These are phyloP conservation scores for Aspergillus aculeatus DNA, from an alignment of 2,329 filamentous ascomycete species.

Conservation along the genomic window DNA sequence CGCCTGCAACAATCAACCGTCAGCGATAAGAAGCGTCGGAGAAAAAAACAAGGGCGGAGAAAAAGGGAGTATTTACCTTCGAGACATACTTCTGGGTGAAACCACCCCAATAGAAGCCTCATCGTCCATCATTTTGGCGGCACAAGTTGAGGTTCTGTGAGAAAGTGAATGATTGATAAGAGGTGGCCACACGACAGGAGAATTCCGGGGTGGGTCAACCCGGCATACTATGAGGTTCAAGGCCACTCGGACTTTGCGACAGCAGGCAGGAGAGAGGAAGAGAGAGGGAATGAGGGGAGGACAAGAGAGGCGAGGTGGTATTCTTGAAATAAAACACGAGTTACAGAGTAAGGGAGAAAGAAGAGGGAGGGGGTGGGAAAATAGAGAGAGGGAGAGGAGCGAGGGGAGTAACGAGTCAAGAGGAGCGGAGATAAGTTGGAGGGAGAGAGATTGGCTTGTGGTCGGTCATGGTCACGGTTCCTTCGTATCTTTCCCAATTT, in stretches of 20 bases:
- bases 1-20: conserved; percentile 25
- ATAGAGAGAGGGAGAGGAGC: neutral
- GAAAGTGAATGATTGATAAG: conserved; percentile 18
- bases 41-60: neutral
- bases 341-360: neutral
- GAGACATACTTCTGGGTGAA: conserved; percentile 26
- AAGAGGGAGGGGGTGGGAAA: neutral
- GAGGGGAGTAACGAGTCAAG: no score
- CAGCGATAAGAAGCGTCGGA: conserved; percentile 7
- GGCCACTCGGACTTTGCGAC: conserved; percentile 26
- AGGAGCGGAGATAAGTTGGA: conserved; percentile 4
- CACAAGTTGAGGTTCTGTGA: neutral
- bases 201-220: conserved; percentile 13
- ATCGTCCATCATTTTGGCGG: conserved; percentile 31
- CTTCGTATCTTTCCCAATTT: neutral
- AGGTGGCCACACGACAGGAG: conserved; percentile 15
- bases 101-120: conserved; percentile 31
- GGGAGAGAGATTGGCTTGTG: conserved; percentile 2
- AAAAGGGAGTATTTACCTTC: conserved; percentile 26
- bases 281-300: neutral
- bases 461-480: no score
- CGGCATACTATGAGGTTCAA: conserved; percentile 23
- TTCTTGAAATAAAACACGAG: neutral
- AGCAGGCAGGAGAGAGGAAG: conserved; percentile 13
- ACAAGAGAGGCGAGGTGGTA: neutral